A percentile compares a stretch with the other conserved stretches of the same genome.
phyloP scores from a whole-genome alignment of 441 rosid species.

The Jatropha multifida region DNA sequence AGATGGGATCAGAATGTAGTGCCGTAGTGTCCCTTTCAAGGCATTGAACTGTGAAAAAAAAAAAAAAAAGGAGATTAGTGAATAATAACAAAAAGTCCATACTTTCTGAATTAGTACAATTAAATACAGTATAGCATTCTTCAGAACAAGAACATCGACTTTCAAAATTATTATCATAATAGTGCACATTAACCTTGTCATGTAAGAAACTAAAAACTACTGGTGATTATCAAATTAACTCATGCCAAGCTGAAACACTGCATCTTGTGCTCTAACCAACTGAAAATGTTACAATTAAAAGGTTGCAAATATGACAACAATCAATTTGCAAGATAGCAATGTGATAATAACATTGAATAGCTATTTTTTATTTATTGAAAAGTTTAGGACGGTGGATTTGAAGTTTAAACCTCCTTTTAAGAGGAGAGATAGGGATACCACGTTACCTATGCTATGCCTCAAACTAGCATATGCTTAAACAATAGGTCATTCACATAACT shows the following conservation, averaged over 20 bases:
- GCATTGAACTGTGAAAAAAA: constrained; percentile 57
- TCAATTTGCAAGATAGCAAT: not conserved
- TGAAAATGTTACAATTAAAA: not conserved
- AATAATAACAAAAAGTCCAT: not conserved
- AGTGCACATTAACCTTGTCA: not conserved
- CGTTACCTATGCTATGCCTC: not conserved
- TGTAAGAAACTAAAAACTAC: not conserved
- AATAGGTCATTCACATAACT: constrained; percentile 20
- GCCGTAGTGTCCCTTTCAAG: constrained; percentile 79
- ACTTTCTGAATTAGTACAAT: not conserved
- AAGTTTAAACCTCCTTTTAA: not conserved
- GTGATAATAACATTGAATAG: not conserved
- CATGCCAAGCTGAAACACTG: not conserved
- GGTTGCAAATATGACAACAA: not conserved
- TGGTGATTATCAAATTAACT: constrained; percentile 7
- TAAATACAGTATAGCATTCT: not conserved
- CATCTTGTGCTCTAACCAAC: not conserved
- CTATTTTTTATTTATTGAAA: not conserved
- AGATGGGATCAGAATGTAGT: constrained; percentile 85
- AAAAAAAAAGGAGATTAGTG: not conserved
- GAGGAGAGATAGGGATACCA: not conserved
- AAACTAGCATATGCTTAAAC: constrained; percentile 1
- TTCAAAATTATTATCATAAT: not conserved
- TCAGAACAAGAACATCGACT: not conserved
- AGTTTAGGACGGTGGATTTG: not conserved